Evolutionary conservation across 441 rosid genomes (phyloP), one percentile per base, ranked within the genome.

Genomic region (Breynia disticha): DNA sequence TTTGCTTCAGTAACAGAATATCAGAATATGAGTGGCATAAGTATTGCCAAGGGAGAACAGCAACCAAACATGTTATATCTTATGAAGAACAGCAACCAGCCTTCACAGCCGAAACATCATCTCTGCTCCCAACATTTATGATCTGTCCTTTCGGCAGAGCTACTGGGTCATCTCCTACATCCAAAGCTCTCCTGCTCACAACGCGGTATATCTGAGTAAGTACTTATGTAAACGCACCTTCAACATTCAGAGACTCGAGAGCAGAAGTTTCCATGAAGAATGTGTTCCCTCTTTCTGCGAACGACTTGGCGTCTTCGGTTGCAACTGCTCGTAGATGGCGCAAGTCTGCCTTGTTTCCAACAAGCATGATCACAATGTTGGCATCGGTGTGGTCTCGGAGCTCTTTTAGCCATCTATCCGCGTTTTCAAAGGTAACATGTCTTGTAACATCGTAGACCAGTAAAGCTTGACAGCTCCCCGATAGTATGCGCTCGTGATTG

Each of bases 241-340:
- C 95, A 1, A 89, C 95, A 10, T 89, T 86, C 17, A 83, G 70
- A 0, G 95, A 80, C 67, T 86, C 95, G 0, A 89, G 83, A 8
- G 97, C 93, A 0, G 95, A 89, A 2, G 97, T 83, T 70, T 89
- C 93, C 95, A 86, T 82, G 84, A 86, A 89, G 65, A 79, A 80
- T 17, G 89, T 86, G 38, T 77, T 77, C 55, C 82, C 95, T 57
- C 75, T 75, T 66, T 86, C 88, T 0, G 95, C 86, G 19, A 89
- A 89, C 2, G 82, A 76, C 55, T 77, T 79, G 11, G 89, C 84
- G 9, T 83, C 93, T 44, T 82, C 90, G 0, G 90, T 71, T 16
- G 75, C 65, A 22, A 86, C 97, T 11, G 95, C 86, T 19, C 84
- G 78, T 3, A 89, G 88, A 61, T 89, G 97, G 32, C 95, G 95